Base-by-base conservation (phyloP, 768 basidiomycete species). In the Phaeotremella skinneri region DNA sequence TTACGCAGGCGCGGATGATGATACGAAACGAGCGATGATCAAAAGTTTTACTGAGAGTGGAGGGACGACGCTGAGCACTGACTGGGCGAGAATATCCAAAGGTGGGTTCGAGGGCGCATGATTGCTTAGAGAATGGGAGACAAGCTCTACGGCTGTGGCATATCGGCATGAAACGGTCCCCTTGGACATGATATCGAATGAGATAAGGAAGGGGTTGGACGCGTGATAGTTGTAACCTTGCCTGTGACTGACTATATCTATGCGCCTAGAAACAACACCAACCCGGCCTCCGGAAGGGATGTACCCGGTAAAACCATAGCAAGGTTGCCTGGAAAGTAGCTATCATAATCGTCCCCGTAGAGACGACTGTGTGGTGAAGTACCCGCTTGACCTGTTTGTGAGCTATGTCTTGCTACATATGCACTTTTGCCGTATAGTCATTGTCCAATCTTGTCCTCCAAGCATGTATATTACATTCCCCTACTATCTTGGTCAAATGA, bases 1-100 rank as follows among this genome's bases (percentile, higher is more conserved):
- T 62, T 99, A 88, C 70, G 81, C 83, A 4, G 89, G 89, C 74
- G 89, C 93, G 25, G 91, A 96, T 66, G 89, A 91, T 0, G 90
- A 99, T 68, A 90, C 93, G 14, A 85, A 82, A 69, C 83, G 86
- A 34, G 96, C 96, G 2, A 99, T 99, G 92, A 85, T 97, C 86
- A 99, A 99, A 83, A 93, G 90, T 73, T 97, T 90, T 76, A 81
- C 83, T 60, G 94, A 99, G 80, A 91, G 89, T 66, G 91, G 91
- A 5, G 96, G 96, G 6, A 99, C 96, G 7, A 87, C 91, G 0
- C 80, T 99, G 39, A 92, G 90, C 79, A 99, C 94, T 0, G 91
- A 96, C 76, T 99, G 94, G 94, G 85, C 84, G 3, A 90, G 91
- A 63, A 91, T 99, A 16, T 80, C 76, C 61, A 88, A 87, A 79